Percentiles rank a stretch among this genome's conserved stretches.
phyloP scores from a whole-genome alignment of 345 rosid species.

The Euphorbia peplus region DNA sequence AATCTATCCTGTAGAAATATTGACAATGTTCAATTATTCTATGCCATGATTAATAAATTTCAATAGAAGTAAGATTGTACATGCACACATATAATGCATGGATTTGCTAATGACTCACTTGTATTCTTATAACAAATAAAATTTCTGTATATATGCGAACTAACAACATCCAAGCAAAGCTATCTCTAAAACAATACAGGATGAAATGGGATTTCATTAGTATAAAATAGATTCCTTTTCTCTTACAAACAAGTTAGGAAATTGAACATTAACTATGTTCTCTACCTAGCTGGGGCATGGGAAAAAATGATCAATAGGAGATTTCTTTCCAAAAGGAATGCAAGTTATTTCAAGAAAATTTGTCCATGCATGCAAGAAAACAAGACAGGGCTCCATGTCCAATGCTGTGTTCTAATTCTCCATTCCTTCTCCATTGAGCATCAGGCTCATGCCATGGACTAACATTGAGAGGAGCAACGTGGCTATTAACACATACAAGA shows the following conservation, averaged over 20 bases:
- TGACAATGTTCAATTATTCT: no score
- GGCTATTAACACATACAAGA: constrained; percentile 44
- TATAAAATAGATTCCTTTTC: not conserved
- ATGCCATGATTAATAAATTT: no score
- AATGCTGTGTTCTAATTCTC: constrained; percentile 14
- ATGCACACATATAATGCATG: no score
- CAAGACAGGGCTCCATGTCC: constrained; percentile 29
- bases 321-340: not conserved
- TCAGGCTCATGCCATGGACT: constrained; percentile 13
- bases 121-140: no score
- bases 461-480: constrained; percentile 39
- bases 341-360: constrained; percentile 4
- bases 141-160: no score
- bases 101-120: no score
- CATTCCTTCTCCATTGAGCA: constrained; percentile 19
- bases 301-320: constrained; percentile 10
- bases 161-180: no score
- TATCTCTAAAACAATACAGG: no score
- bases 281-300: constrained; percentile 1
- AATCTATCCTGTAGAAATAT: no score
- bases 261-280: not conserved
- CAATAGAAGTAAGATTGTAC: no score
- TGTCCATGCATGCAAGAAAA: constrained; percentile 41
- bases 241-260: not conserved
- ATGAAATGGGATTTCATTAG: not conserved